Evolutionary conservation across 2,329 filamentous ascomycete genomes (phyloP).

Genomic region (Karstenula rhodostoma): DNA sequence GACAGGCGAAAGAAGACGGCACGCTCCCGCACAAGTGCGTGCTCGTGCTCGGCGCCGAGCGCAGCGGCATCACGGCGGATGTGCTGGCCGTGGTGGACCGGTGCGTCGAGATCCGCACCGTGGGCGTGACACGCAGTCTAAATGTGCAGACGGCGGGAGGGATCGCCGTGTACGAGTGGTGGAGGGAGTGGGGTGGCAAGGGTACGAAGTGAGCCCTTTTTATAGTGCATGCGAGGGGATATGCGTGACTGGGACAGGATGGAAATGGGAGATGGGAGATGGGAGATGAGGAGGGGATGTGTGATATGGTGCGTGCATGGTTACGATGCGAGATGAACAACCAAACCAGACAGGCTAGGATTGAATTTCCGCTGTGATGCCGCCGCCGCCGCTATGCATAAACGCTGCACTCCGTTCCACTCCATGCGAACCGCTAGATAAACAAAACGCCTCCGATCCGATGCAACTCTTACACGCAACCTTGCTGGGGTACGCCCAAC

Average conservation of each 20-base stretch:
- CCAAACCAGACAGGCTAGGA: too few species aligned
- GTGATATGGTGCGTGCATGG: too few species aligned
- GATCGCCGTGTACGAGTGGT: conserved; percentile 61
- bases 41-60: conserved; percentile 61
- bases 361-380: too few species aligned
- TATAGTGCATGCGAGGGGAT: too few species aligned
- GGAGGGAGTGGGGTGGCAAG: conserved; percentile 51
- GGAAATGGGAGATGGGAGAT: too few species aligned
- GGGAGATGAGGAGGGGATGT: too few species aligned
- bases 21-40: conserved; percentile 51
- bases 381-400: not conserved
- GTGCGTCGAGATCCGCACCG: conserved; percentile 62
- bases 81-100: conserved; percentile 59
- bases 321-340: too few species aligned
- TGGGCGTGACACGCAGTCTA: conserved; percentile 61
- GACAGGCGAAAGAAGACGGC: conserved; percentile 35
- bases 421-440: not conserved
- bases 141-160: conserved; percentile 64
- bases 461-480: too few species aligned
- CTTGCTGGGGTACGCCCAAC: conserved; percentile 6
- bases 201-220: too few species aligned
- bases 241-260: too few species aligned
- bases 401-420: not conserved
- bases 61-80: conserved; percentile 58
- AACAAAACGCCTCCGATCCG: not conserved